A percentile compares a stretch with the other conserved stretches of the same genome.
Evolutionary conservation across 495 filamentous ascomycete species (phyloP).

Genomic region (Penicillium angulare): DNA sequence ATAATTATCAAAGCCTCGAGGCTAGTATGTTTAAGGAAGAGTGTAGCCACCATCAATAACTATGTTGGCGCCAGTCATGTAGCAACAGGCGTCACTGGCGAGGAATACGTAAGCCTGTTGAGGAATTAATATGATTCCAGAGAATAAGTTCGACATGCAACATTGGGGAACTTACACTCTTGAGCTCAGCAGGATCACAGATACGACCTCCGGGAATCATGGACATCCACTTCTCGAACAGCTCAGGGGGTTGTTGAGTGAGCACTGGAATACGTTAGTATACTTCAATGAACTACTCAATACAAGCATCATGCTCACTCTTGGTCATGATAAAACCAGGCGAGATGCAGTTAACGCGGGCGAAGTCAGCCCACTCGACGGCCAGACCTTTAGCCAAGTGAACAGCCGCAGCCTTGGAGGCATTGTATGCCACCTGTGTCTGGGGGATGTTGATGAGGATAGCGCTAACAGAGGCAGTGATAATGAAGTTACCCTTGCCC

Average conservation of each 20-base stretch:
- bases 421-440: constrained; percentile 22
- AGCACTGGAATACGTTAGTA: constrained; percentile 7
- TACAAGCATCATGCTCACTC: neutral
- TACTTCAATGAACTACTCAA: neutral
- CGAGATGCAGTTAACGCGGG: constrained; percentile 63
- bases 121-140: neutral
- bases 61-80: constrained; percentile 63
- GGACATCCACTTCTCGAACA: constrained; percentile 74
- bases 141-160: neutral
- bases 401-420: constrained; percentile 14
- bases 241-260: constrained; percentile 19
- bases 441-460: constrained; percentile 27
- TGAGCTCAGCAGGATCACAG: constrained; percentile 69
- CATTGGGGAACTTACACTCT: constrained; percentile 49
- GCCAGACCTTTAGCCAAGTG: constrained; percentile 53
- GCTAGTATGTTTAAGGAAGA: constrained; percentile 11
- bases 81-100: constrained; percentile 65
- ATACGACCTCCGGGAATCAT: constrained; percentile 68
- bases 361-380: constrained; percentile 67
- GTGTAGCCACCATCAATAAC: constrained; percentile 23
- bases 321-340: constrained; percentile 57
- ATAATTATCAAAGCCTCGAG: no score
- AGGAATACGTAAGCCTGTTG: constrained; percentile 54
- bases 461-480: constrained; percentile 24
- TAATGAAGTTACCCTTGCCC: constrained; percentile 21